phyloP scores from a whole-genome alignment of 768 basidiomycete species.

The Tylopilus intermedius region DNA sequence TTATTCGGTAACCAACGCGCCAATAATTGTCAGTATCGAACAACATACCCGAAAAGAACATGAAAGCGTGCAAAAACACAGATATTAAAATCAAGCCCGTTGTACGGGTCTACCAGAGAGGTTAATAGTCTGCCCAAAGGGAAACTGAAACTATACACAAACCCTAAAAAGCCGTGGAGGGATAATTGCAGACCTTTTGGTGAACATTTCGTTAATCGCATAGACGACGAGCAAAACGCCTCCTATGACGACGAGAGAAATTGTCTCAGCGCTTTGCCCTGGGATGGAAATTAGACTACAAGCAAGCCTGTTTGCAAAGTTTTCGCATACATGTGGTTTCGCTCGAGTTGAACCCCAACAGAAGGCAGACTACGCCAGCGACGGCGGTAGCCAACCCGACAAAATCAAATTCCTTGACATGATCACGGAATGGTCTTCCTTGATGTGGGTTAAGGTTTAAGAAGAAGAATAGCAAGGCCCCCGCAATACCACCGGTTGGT shows the following conservation, averaged over 20 bases:
- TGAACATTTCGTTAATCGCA: constrained; percentile 33
- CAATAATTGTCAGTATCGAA: neutral
- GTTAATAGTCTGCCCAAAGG: neutral
- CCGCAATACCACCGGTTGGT: constrained; percentile 34
- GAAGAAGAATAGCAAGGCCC: constrained; percentile 30
- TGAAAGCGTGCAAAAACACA: constrained; percentile 31
- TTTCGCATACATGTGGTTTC: constrained; percentile 28
- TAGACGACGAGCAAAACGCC: constrained; percentile 26
- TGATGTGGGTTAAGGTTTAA: constrained; percentile 34
- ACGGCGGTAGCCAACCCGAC: constrained; percentile 34
- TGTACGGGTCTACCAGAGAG: constrained; percentile 33
- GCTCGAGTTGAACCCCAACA: constrained; percentile 36
- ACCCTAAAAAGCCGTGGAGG: constrained; percentile 37
- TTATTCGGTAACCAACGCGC: neutral
- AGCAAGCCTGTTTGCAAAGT: neutral
- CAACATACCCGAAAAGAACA: constrained; percentile 31
- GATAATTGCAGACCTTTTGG: constrained; percentile 34
- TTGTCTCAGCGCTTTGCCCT: constrained; percentile 32
- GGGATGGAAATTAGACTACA: neutral
- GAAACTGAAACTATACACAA: neutral
- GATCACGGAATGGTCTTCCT: constrained; percentile 28
- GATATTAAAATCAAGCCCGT: constrained; percentile 30
- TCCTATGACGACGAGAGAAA: constrained; percentile 36
- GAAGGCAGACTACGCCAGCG: constrained; percentile 33
- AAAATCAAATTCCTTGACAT: constrained; percentile 37